Evolutionary conservation across 805 yeast genomes (phyloP).

Genomic region (Ogataea chonburiensis): DNA sequence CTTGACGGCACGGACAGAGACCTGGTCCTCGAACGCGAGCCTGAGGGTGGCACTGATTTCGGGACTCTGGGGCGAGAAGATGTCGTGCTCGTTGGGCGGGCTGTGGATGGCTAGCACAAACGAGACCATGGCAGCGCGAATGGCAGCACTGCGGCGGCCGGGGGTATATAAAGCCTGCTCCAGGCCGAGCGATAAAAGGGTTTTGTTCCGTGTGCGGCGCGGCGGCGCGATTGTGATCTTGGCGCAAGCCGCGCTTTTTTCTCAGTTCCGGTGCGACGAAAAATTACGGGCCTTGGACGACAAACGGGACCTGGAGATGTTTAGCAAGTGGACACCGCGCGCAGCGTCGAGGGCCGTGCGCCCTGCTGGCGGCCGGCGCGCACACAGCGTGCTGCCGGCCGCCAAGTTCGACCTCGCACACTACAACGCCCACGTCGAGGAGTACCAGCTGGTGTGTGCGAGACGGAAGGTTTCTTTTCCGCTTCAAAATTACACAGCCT

Average conservation of each 20-base stretch:
- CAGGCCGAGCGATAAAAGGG: slow-evolving; percentile 5
- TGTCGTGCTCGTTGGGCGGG: slow-evolving; percentile 8
- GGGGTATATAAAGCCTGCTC: not conserved
- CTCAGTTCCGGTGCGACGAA: not conserved
- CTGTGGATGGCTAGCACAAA: slow-evolving; percentile 12
- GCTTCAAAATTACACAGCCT: slow-evolving; percentile 20
- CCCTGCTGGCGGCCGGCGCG: no score
- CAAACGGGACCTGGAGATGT: not conserved
- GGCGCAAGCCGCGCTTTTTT: slow-evolving; percentile 12
- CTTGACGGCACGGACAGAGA: slow-evolving; percentile 9
- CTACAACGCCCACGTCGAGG: slow-evolving; percentile 30
- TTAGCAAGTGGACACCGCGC: no score
- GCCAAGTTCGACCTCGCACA: slow-evolving; percentile 38
- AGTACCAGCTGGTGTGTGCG: slow-evolving; percentile 30
- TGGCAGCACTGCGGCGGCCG: not conserved
- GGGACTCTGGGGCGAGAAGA: slow-evolving; percentile 17
- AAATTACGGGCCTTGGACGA: not conserved
- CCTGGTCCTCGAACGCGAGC: slow-evolving; percentile 7
- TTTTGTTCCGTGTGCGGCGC: slow-evolving; percentile 1
- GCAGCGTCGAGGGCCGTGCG: no score
- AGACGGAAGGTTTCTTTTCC: slow-evolving; percentile 36
- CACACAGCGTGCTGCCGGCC: slow-evolving; percentile 32
- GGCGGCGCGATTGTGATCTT: slow-evolving; percentile 2
- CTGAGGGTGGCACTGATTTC: slow-evolving; percentile 14
- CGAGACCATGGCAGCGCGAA: slow-evolving; percentile 7